Evolutionary conservation across 1,284 basidiomycete genomes (phyloP).

Genomic region (Cyathus pygmaeus): DNA sequence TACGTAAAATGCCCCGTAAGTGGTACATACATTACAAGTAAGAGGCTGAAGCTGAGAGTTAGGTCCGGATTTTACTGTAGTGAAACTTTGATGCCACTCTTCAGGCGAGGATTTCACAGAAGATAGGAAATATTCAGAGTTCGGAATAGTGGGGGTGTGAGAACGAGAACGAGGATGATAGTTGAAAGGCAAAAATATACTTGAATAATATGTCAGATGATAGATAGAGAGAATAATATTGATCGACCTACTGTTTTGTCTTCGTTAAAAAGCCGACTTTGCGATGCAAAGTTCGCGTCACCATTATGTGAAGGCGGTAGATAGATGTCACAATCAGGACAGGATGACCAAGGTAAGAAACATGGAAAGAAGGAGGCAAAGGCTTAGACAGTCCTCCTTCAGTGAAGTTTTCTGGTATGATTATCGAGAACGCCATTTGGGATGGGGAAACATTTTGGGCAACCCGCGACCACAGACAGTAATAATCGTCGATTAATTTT

Average conservation of each 20-base stretch:
- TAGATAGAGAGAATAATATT: background rate
- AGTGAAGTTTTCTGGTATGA: conserved; percentile 58
- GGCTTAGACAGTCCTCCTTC: conserved; percentile 42
- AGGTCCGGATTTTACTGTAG: conserved; percentile 48
- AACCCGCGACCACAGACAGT: conserved; percentile 54
- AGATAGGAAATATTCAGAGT: conserved; percentile 52
- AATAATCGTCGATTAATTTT: conserved; percentile 42
- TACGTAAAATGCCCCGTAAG: background rate
- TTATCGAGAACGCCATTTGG: conserved; percentile 57
- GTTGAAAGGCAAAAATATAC: conserved; percentile 48
- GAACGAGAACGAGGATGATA: conserved; percentile 67
- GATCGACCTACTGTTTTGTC: conserved; percentile 46
- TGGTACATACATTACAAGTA: conserved; percentile 58
- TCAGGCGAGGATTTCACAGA: conserved; percentile 65
- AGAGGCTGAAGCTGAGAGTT: conserved; percentile 46
- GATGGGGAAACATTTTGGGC: conserved; percentile 48
- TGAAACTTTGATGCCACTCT: conserved; percentile 67
- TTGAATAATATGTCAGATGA: conserved; percentile 16
- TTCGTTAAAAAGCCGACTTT: conserved; percentile 50
- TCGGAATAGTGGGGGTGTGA: conserved; percentile 53
- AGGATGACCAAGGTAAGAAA: conserved; percentile 43
- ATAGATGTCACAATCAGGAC: conserved; percentile 44
- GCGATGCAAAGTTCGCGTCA: conserved; percentile 47
- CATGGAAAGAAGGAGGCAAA: conserved; percentile 64
- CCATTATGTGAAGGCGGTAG: conserved; percentile 57